phyloP scores from a whole-genome alignment of 306 rosid genomes.

The Lathyrus aphaca region DNA sequence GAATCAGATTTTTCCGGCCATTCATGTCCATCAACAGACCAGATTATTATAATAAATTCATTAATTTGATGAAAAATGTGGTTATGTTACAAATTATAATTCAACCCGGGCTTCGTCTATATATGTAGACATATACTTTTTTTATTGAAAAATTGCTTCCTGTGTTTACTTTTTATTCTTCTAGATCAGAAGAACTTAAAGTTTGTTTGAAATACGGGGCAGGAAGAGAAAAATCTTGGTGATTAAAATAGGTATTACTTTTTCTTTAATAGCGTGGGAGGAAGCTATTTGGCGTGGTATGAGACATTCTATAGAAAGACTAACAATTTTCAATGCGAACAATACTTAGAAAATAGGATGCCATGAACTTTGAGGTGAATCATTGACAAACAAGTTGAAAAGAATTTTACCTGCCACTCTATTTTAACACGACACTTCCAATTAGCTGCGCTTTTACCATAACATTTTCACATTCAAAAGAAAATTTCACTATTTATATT shows the following conservation, averaged over 20 bases:
- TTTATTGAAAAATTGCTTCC: neutral
- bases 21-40: neutral
- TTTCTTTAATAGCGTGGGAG: neutral
- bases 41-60: neutral
- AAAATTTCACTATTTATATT: no score
- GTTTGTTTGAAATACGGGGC: conserved; percentile 24
- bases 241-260: conserved; percentile 4
- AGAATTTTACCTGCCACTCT: no score
- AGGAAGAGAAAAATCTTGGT: conserved; percentile 19
- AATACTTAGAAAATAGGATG: no score
- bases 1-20: conserved; percentile 29
- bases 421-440: no score
- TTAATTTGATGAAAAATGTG: conserved; percentile 6
- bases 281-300: neutral
- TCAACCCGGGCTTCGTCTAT: neutral
- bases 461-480: no score
- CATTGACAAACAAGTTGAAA: no score
- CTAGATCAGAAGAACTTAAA: conserved; percentile 32
- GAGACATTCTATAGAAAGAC: no score
- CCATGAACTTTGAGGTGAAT: no score
- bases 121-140: conserved; percentile 18
- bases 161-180: conserved; percentile 38
- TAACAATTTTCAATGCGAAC: no score
- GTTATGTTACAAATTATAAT: neutral
- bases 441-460: no score